phyloP scores from a whole-genome alignment of 768 basidiomycete species.

The Russula sp. region DNA sequence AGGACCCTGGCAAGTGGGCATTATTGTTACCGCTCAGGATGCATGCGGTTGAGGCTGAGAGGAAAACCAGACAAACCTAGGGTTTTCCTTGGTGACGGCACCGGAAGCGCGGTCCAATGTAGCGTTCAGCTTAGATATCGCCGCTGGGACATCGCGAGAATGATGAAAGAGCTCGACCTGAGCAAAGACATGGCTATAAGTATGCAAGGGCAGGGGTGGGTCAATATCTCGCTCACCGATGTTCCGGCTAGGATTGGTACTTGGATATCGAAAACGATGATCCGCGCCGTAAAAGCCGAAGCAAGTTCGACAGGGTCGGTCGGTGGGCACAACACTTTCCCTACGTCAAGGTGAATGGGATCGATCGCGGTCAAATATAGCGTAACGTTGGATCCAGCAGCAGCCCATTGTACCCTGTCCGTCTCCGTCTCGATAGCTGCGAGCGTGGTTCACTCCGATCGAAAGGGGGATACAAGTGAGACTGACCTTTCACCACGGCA shows the following conservation, averaged over 20 bases:
- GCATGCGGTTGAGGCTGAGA: background rate
- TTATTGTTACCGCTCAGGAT: background rate
- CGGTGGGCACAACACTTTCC: constrained; percentile 80
- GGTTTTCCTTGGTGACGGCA: constrained; percentile 63
- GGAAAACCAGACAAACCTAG: constrained; percentile 50
- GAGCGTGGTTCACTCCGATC: background rate
- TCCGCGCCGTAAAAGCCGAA: constrained; percentile 70
- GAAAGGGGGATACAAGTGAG: background rate
- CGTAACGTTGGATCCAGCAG: constrained; percentile 85
- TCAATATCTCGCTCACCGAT: constrained; percentile 44
- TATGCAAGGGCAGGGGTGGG: background rate
- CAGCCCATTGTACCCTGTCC: constrained; percentile 72
- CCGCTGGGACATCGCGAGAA: constrained; percentile 86
- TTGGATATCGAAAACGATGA: constrained; percentile 90
- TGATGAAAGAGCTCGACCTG: constrained; percentile 92
- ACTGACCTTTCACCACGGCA: constrained; percentile 57
- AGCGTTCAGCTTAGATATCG: constrained; percentile 71
- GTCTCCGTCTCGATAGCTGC: constrained; percentile 84
- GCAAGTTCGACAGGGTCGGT: constrained; percentile 68
- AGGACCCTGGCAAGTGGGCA: constrained; percentile 45
- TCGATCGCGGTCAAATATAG: constrained; percentile 80
- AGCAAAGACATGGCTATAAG: background rate
- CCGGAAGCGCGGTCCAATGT: constrained; percentile 76
- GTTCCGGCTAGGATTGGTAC: constrained; percentile 84
- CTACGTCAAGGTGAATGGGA: constrained; percentile 76